Evolutionary conservation across 495 filamentous ascomycete species (phyloP).

Genomic region (Acidiella bohemica): DNA sequence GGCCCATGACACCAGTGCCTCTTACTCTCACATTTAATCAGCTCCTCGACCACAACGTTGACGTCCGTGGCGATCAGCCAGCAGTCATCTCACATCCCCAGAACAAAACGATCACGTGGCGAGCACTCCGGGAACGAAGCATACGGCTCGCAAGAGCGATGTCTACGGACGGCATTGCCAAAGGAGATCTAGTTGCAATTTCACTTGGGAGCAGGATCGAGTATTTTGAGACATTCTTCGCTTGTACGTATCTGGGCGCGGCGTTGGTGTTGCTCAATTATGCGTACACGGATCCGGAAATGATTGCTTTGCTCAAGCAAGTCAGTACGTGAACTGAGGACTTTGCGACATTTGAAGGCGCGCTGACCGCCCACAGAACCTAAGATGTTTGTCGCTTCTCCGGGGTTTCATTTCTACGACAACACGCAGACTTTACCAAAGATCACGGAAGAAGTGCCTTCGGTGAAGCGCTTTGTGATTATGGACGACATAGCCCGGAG

Average conservation of each 20-base stretch:
- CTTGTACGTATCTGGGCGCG: slow-evolving; percentile 12
- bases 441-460: slow-evolving; percentile 5
- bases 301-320: slow-evolving; percentile 12
- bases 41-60: slow-evolving; percentile 13
- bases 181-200: slow-evolving; percentile 15
- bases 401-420: slow-evolving; percentile 9
- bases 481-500: slow-evolving; percentile 9
- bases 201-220: slow-evolving; percentile 13
- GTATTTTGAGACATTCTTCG: slow-evolving; percentile 20
- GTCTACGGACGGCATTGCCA: slow-evolving; percentile 9
- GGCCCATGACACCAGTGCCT: slow-evolving; percentile 12
- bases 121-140: slow-evolving; percentile 6
- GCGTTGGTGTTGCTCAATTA: slow-evolving; percentile 19
- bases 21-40: slow-evolving; percentile 13
- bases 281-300: slow-evolving; percentile 17
- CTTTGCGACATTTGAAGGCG: background rate
- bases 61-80: slow-evolving; percentile 10
- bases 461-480: slow-evolving; percentile 8
- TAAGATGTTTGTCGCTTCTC: slow-evolving; percentile 16
- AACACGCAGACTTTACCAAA: slow-evolving; percentile 7
- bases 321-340: slow-evolving; percentile 5
- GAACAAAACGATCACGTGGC: slow-evolving; percentile 4
- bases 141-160: slow-evolving; percentile 11
- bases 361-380: slow-evolving; percentile 8
- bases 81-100: slow-evolving; percentile 17